Conservation (phyloP, 805 yeast species). For the Komagataella phaffii region DNA sequence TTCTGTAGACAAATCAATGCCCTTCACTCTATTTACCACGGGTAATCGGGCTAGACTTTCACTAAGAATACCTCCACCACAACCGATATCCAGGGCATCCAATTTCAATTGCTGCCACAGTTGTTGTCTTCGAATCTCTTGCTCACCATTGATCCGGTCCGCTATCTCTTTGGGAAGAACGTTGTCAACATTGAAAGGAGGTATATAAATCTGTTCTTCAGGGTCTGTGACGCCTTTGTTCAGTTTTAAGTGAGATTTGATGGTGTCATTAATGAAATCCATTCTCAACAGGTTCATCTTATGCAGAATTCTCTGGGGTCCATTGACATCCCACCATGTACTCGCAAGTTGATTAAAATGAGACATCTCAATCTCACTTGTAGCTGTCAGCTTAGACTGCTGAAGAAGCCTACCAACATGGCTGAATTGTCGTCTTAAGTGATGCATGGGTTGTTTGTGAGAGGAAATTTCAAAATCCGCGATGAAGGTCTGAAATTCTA, state of each 20-base stretch:
- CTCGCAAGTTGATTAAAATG: conserved; percentile 83
- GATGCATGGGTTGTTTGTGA: not conserved
- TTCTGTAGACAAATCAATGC: conserved; percentile 76
- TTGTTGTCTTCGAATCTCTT: conserved; percentile 29
- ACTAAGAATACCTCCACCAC: conserved; percentile 94
- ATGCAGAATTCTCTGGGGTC: conserved; percentile 87
- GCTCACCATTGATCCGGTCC: conserved; percentile 32
- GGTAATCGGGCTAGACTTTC: conserved; percentile 77
- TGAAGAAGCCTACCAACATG: not conserved
- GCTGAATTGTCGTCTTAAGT: not conserved
- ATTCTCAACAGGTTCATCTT: conserved; percentile 85
- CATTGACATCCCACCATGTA: conserved; percentile 97
- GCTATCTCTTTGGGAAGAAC: conserved; percentile 49
- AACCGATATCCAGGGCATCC: conserved; percentile 76
- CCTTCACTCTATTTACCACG: conserved; percentile 50
- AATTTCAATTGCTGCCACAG: conserved; percentile 23
- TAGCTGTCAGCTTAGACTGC: not conserved
- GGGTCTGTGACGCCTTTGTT: conserved; percentile 23
- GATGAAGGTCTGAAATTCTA: not conserved
- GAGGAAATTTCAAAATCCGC: not conserved
- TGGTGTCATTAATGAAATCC: conserved; percentile 67
- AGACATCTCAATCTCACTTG: not conserved
- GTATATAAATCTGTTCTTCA: conserved; percentile 46
- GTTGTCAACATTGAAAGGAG: conserved; percentile 54
- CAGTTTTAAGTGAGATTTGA: conserved; percentile 29